Conservation (phyloP, 129 eudicot genomes). For the Artemisia argyi region DNA sequence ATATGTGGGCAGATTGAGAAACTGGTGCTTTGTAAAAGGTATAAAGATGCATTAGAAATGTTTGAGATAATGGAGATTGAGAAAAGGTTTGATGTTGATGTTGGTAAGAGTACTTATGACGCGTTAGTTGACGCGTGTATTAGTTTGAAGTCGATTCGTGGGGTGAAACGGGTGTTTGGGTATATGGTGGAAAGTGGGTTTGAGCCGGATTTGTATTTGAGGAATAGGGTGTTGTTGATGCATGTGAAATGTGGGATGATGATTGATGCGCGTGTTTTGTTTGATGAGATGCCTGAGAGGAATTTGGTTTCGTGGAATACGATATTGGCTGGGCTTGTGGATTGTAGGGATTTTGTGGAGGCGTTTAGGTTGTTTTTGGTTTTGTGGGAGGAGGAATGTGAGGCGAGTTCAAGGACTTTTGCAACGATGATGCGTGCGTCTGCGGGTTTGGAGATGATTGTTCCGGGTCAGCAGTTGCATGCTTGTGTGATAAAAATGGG, state of each 20-base stretch:
- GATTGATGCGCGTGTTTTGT: constrained; percentile 68
- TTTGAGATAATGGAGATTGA: constrained; percentile 14
- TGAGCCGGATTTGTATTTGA: constrained; percentile 71
- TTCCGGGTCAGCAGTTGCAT: constrained; percentile 75
- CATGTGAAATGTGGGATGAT: constrained; percentile 91
- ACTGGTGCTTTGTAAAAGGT: constrained; percentile 50
- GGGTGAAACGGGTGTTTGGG: constrained; percentile 68
- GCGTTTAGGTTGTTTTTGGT: constrained; percentile 61
- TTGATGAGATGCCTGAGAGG: constrained; percentile 72
- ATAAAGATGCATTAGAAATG: constrained; percentile 53
- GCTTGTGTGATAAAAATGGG: constrained; percentile 65
- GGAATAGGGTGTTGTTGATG: constrained; percentile 78
- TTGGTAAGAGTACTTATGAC: constrained; percentile 59
- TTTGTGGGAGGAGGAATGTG: constrained; percentile 67
- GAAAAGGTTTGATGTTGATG: constrained; percentile 17
- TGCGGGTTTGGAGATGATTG: constrained; percentile 67
- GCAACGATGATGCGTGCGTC: constrained; percentile 71
- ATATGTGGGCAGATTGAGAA: constrained; percentile 84
- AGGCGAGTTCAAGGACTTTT: constrained; percentile 59
- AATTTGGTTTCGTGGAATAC: constrained; percentile 84
- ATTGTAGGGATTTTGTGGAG: constrained; percentile 54
- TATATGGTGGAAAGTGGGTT: constrained; percentile 50
- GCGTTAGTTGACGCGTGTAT: constrained; percentile 82
- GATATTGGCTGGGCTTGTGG: constrained; percentile 75
- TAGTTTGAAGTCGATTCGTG: constrained; percentile 63